These are phyloP conservation scores for Holtermannia corniformis DNA, from an alignment of 768 basidiomycete species.

Conservation along the genomic window DNA sequence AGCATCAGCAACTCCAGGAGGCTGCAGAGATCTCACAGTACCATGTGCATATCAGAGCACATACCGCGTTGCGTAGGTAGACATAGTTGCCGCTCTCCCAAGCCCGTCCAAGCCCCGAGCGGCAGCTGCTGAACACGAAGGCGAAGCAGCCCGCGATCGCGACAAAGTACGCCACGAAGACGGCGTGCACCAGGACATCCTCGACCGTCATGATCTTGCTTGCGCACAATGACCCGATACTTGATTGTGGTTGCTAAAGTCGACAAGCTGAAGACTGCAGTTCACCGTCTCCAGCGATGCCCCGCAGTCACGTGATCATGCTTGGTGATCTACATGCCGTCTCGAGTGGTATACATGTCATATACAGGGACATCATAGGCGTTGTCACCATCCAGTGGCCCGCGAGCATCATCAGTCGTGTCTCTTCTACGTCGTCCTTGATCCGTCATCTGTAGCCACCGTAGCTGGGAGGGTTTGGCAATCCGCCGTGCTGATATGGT, in stretches of 20 bases:
- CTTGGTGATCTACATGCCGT: too few relatives aligned
- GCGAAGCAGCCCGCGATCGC: slow-evolving; percentile 37
- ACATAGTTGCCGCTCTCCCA: slow-evolving; percentile 34
- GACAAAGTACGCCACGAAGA: slow-evolving; percentile 41
- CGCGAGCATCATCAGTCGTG: too few relatives aligned
- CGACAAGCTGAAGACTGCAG: too few relatives aligned
- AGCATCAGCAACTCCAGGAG: background rate
- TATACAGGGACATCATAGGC: too few relatives aligned
- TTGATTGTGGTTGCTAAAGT: too few relatives aligned
- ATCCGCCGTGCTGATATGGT: background rate
- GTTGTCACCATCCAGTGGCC: too few relatives aligned
- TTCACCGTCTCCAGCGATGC: too few relatives aligned
- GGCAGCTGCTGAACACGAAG: slow-evolving; percentile 27
- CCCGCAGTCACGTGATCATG: too few relatives aligned
- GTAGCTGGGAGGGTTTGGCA: background rate
- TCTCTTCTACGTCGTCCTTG: background rate
- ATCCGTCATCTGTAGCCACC: background rate
- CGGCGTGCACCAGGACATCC: slow-evolving; percentile 7
- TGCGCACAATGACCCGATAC: too few relatives aligned
- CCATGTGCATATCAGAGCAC: slow-evolving; percentile 46
- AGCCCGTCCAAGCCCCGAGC: slow-evolving; percentile 4
- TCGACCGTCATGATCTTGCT: background rate
- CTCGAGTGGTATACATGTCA: too few relatives aligned
- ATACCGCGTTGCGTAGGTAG: slow-evolving; percentile 41
- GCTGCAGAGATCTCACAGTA: slow-evolving; percentile 44